Conservation (phyloP, 2,329 filamentous ascomycete species). For the Neopestalotiopsis rosae region DNA sequence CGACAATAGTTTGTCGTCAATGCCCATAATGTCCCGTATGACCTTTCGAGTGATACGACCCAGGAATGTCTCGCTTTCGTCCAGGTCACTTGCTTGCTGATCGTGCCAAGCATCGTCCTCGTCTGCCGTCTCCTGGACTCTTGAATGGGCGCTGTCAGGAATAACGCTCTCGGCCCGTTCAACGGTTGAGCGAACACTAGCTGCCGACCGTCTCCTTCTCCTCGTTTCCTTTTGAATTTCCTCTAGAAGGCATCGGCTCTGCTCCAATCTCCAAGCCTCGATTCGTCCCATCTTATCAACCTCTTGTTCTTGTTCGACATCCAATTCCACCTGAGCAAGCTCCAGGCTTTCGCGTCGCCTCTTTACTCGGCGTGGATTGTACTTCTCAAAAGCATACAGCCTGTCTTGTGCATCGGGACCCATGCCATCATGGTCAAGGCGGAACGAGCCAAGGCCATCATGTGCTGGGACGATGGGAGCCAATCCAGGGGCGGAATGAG, state of each 20-base stretch:
- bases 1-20: constrained; percentile 84
- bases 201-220: constrained; percentile 58
- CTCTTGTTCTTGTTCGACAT: constrained; percentile 64
- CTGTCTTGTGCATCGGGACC: constrained; percentile 75
- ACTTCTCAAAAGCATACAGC: constrained; percentile 86
- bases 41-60: constrained; percentile 83
- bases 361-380: constrained; percentile 73
- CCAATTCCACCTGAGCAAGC: constrained; percentile 53
- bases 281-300: constrained; percentile 82
- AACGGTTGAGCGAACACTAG: constrained; percentile 28
- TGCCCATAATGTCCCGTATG: constrained; percentile 86
- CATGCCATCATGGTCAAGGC: constrained; percentile 60
- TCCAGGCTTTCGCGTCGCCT: constrained; percentile 60
- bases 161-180: constrained; percentile 38
- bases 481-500: constrained; percentile 45
- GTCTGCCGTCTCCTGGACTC: constrained; percentile 44
- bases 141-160: constrained; percentile 33
- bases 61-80: constrained; percentile 73
- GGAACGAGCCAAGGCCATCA: constrained; percentile 89
- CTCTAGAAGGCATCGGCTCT: constrained; percentile 83
- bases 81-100: constrained; percentile 48
- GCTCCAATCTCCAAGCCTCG: constrained; percentile 90
- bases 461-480: constrained; percentile 84
- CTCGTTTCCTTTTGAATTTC: constrained; percentile 89
- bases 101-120: constrained; percentile 56